Evolutionary conservation across 179 eudicot species (phyloP).

Genomic region (Vitellaria paradoxa): DNA sequence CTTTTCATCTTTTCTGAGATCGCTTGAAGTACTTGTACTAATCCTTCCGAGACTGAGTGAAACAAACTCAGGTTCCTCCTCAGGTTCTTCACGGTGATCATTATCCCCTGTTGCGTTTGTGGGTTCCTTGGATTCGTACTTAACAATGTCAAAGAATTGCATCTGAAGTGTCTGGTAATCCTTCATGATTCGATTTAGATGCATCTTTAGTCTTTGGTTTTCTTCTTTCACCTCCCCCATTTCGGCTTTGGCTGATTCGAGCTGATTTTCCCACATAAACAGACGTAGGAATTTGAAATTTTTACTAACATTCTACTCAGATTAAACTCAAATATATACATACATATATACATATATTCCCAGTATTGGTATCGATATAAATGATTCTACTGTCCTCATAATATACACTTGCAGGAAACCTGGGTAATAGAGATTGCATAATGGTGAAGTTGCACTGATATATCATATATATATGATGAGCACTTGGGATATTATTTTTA

Average conservation of each 20-base stretch:
- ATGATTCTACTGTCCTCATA: too few relatives aligned
- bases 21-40: slow-evolving; percentile 23
- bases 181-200: slow-evolving; percentile 44
- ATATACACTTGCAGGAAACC: too few relatives aligned
- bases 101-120: not conserved
- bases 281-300: not conserved
- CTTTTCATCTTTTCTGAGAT: slow-evolving; percentile 21
- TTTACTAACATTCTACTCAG: too few relatives aligned
- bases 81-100: slow-evolving; percentile 19
- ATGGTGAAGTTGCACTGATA: too few relatives aligned
- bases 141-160: slow-evolving; percentile 40
- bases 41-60: slow-evolving; percentile 69
- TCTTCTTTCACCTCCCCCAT: slow-evolving; percentile 72
- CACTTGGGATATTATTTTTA: too few relatives aligned
- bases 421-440: too few relatives aligned
- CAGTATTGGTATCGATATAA: too few relatives aligned
- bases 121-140: slow-evolving; percentile 27
- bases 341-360: too few relatives aligned
- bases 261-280: slow-evolving; percentile 39
- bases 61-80: slow-evolving; percentile 32
- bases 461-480: too few relatives aligned
- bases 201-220: slow-evolving; percentile 54
- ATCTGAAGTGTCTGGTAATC: slow-evolving; percentile 58
- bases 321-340: too few relatives aligned
- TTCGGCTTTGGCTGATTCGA: slow-evolving; percentile 55